A percentile compares a stretch with the other conserved stretches of the same genome.
Evolutionary conservation across 2,329 filamentous ascomycete genomes (phyloP).

Genomic region (Fusarium virguliforme): DNA sequence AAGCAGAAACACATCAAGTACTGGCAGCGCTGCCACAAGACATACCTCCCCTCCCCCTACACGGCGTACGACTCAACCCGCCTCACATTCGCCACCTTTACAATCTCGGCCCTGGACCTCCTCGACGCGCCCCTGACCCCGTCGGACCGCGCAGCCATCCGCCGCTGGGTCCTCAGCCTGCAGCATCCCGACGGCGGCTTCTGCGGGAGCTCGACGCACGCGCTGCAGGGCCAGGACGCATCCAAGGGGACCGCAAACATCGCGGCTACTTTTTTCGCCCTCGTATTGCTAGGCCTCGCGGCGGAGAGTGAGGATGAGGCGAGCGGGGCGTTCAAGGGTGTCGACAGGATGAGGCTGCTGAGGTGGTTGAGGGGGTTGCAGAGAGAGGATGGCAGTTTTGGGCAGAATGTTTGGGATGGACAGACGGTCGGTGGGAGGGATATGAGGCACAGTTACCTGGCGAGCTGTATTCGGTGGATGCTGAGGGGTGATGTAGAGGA

Average conservation of each 20-base stretch:
- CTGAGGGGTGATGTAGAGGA: slow-evolving; percentile 74
- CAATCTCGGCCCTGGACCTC: slow-evolving; percentile 86
- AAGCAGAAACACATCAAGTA: slow-evolving; percentile 85
- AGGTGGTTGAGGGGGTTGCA: slow-evolving; percentile 84
- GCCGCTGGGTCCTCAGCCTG: slow-evolving; percentile 87
- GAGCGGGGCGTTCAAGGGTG: slow-evolving; percentile 69
- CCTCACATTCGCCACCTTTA: slow-evolving; percentile 92
- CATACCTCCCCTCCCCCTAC: slow-evolving; percentile 85
- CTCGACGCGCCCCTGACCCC: slow-evolving; percentile 74
- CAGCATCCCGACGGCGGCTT: slow-evolving; percentile 92
- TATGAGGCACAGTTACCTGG: slow-evolving; percentile 90
- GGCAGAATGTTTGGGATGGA: slow-evolving; percentile 78
- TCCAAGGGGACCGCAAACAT: slow-evolving; percentile 75
- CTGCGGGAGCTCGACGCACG: slow-evolving; percentile 84
- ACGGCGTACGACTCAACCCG: slow-evolving; percentile 92
- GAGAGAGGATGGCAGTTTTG: slow-evolving; percentile 89
- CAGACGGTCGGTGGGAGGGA: slow-evolving; percentile 84
- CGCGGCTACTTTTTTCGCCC: slow-evolving; percentile 90
- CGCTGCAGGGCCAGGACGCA: slow-evolving; percentile 59
- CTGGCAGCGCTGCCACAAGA: slow-evolving; percentile 90
- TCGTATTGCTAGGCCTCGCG: slow-evolving; percentile 77
- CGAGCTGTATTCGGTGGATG: slow-evolving; percentile 86
- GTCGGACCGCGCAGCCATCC: slow-evolving; percentile 63
- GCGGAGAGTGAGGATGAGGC: slow-evolving; percentile 60
- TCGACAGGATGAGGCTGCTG: slow-evolving; percentile 79